Conservation (phyloP, 163 green algal genomes). For the Picocystis sp. region DNA sequence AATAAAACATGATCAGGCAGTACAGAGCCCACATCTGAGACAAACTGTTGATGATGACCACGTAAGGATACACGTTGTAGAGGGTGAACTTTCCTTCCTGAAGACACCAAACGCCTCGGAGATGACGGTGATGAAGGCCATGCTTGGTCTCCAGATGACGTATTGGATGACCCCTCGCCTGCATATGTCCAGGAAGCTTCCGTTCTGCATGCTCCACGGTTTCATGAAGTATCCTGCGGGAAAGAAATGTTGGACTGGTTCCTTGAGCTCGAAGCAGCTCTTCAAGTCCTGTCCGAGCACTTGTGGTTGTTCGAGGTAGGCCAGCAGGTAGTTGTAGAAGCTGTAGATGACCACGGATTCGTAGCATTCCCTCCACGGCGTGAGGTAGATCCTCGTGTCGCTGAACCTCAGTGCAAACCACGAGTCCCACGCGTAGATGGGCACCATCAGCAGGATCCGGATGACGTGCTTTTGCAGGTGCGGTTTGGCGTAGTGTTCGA, state of each 20-base stretch:
- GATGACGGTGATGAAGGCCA: slow-evolving; percentile 45
- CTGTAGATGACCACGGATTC: slow-evolving; percentile 84
- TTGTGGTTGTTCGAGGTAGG: slow-evolving; percentile 44
- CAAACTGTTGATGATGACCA: slow-evolving; percentile 65
- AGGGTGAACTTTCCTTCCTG: slow-evolving; percentile 51
- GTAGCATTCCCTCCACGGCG: slow-evolving; percentile 12
- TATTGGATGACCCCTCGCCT: slow-evolving; percentile 85
- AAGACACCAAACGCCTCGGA: slow-evolving; percentile 43
- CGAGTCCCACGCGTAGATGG: slow-evolving; percentile 58
- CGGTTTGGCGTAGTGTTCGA: slow-evolving; percentile 83
- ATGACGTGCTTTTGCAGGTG: slow-evolving; percentile 65
- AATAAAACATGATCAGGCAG: slow-evolving; percentile 88
- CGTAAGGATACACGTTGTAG: slow-evolving; percentile 65
- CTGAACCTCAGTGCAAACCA: slow-evolving; percentile 75
- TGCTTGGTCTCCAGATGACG: slow-evolving; percentile 72
- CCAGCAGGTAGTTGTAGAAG: slow-evolving; percentile 80
- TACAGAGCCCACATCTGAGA: slow-evolving; percentile 87
- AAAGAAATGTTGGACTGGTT: slow-evolving; percentile 15
- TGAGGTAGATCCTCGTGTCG: slow-evolving; percentile 15
- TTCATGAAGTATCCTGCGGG: slow-evolving; percentile 19
- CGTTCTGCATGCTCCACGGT: slow-evolving; percentile 31
- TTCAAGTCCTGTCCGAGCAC: not conserved
- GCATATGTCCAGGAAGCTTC: slow-evolving; percentile 62
- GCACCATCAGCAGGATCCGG: slow-evolving; percentile 86
- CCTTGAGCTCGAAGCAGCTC: slow-evolving; percentile 3